phyloP scores from a whole-genome alignment of 768 basidiomycete species.

The Candolleomyces eurysporus region DNA sequence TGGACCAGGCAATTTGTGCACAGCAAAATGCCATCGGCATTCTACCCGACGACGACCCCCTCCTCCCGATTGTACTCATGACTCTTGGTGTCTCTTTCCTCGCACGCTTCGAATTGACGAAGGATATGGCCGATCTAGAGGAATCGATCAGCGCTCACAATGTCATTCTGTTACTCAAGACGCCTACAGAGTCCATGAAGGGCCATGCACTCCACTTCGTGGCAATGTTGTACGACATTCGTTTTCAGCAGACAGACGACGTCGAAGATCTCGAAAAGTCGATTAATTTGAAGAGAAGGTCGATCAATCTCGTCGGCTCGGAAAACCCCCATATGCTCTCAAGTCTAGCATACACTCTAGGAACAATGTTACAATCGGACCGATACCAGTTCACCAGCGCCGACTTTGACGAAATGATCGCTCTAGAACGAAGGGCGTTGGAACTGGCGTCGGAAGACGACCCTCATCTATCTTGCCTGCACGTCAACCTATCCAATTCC shows the following conservation, averaged over 20 bases:
- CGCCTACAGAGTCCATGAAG: background rate
- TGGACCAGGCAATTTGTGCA: no score
- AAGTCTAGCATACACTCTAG: background rate
- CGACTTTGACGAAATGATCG: background rate
- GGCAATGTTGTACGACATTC: background rate
- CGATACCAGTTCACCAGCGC: background rate
- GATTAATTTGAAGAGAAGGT: background rate
- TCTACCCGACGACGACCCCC: no score
- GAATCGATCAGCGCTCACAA: constrained; percentile 11
- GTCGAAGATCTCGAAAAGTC: background rate
- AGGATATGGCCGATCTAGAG: constrained; percentile 14
- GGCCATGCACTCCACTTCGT: background rate
- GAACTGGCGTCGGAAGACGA: background rate
- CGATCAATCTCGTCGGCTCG: background rate
- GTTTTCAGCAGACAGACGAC: background rate
- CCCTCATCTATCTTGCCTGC: background rate
- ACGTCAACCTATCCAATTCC: background rate
- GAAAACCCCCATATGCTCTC: background rate
- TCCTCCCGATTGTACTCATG: background rate
- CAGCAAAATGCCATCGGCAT: no score
- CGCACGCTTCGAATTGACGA: constrained; percentile 10
- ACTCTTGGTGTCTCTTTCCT: constrained; percentile 12
- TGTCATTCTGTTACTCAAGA: constrained; percentile 5
- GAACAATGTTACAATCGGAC: background rate
- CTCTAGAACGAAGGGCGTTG: background rate